phyloP scores from a whole-genome alignment of 73 alveolate species.

The Symbiodinium pilosum region DNA sequence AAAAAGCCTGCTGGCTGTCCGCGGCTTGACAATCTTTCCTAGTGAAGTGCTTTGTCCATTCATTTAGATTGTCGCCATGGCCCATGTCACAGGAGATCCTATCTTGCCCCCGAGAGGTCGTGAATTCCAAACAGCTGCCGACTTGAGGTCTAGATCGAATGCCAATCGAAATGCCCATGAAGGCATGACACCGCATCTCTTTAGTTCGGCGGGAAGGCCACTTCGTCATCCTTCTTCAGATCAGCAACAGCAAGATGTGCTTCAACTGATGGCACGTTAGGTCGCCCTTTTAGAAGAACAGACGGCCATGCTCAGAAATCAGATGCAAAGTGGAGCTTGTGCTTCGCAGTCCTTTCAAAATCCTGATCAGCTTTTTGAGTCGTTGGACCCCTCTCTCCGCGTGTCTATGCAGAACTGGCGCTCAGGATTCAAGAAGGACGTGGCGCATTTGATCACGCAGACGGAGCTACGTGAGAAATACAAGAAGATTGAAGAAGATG shows the following conservation, averaged over 20 bases:
- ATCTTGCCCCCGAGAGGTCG: not conserved
- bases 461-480: slow-evolving; percentile 15
- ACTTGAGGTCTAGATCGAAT: slow-evolving; percentile 5
- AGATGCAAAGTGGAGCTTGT: slow-evolving; percentile 28
- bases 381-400: slow-evolving; percentile 14
- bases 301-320: not conserved
- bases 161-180: not conserved
- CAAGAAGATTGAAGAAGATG: not conserved
- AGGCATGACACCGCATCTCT: not conserved
- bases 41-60: slow-evolving; percentile 7
- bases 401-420: not conserved
- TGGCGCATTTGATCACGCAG: slow-evolving; percentile 15
- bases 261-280: slow-evolving; percentile 24
- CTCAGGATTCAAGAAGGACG: slow-evolving; percentile 5
- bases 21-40: slow-evolving; percentile 33
- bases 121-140: slow-evolving; percentile 31
- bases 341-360: not conserved
- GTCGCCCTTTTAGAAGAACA: slow-evolving; percentile 30
- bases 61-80: slow-evolving; percentile 58
- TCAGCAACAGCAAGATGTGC: not conserved
- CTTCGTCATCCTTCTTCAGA: not conserved
- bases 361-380: not conserved
- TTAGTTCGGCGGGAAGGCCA: not conserved
- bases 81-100: not conserved
- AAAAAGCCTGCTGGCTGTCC: not conserved